Evolutionary conservation across 129 eudicot genomes (phyloP).

Genomic region (Cynara cardunculus): DNA sequence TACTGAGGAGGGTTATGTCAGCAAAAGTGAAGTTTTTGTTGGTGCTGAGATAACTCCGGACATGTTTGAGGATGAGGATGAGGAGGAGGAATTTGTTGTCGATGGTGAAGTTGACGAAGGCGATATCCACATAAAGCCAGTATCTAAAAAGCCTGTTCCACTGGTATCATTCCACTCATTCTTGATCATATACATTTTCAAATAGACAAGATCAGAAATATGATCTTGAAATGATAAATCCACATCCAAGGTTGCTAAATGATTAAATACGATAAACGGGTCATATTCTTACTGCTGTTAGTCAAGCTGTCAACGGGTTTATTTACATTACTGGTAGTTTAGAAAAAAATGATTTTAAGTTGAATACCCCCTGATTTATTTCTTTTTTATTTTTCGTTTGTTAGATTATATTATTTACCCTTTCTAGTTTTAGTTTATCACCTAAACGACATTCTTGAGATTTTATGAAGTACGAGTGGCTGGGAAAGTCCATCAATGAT

Average conservation of each 20-base stretch:
- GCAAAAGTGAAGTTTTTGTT: constrained; percentile 54
- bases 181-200: background rate
- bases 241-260: constrained; percentile 7
- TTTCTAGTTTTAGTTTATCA: constrained; percentile 10
- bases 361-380: background rate
- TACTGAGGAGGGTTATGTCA: constrained; percentile 84
- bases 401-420: background rate
- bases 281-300: background rate
- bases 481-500: background rate
- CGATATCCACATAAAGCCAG: constrained; percentile 91
- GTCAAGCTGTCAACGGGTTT: background rate
- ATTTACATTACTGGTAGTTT: background rate
- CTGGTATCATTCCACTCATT: constrained; percentile 44
- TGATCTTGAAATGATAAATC: constrained; percentile 7
- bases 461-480: background rate
- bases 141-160: constrained; percentile 49
- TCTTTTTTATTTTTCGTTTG: background rate
- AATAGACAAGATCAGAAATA: background rate
- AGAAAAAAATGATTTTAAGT: background rate
- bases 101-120: constrained; percentile 99
- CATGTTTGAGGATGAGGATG: constrained; percentile 82
- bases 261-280: background rate
- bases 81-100: constrained; percentile 93
- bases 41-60: constrained; percentile 58
- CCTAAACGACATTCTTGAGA: background rate